These are phyloP conservation scores for Trametes cingulata DNA, from an alignment of 768 basidiomycete genomes.

Conservation along the genomic window DNA sequence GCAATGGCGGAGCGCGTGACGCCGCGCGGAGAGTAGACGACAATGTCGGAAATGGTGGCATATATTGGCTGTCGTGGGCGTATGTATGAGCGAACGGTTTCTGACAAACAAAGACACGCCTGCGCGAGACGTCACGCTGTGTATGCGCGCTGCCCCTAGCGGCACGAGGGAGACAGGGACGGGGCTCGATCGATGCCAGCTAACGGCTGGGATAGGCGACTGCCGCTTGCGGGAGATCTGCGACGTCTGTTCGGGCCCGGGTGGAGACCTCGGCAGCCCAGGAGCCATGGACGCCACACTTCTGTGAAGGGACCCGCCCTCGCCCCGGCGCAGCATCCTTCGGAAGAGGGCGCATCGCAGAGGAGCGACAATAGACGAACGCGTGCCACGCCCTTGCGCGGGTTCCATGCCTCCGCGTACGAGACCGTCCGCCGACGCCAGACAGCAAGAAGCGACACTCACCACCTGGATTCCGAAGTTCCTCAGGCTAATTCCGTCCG, in stretches of 20 bases:
- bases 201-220: constrained; percentile 1
- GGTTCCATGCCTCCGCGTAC: background rate
- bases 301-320: constrained; percentile 10
- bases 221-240: constrained; percentile 6
- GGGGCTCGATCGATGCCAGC: constrained; percentile 5
- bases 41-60: constrained; percentile 85
- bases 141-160: too few species aligned
- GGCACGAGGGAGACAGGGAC: background rate
- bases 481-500: constrained; percentile 79
- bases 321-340: background rate
- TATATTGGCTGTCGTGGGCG: constrained; percentile 64
- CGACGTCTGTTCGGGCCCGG: constrained; percentile 8
- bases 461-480: constrained; percentile 91
- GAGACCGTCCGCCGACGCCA: constrained; percentile 9
- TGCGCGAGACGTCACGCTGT: background rate
- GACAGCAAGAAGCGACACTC: constrained; percentile 38
- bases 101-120: background rate
- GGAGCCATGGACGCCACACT: constrained; percentile 10
- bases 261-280: constrained; percentile 5
- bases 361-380: constrained; percentile 2
- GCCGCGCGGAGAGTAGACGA: constrained; percentile 81
- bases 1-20: constrained; percentile 51
- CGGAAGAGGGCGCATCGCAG: constrained; percentile 2
- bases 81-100: constrained; percentile 9
- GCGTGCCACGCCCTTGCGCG: background rate